Evolutionary conservation across 2,329 filamentous ascomycete genomes (phyloP).

Genomic region (Apiospora kogelbergensis): DNA sequence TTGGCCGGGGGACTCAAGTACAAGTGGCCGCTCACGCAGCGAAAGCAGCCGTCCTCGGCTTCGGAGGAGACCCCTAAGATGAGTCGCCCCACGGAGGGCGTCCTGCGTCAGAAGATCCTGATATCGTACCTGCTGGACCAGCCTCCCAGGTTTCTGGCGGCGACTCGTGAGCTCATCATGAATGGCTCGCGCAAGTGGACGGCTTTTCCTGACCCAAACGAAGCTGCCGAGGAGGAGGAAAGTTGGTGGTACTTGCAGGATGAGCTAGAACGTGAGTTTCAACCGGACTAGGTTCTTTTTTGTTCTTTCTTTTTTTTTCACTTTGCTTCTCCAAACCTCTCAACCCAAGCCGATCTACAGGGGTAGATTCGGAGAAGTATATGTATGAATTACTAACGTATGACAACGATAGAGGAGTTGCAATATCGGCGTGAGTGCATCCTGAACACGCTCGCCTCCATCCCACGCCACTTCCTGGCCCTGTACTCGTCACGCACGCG

Average conservation of each 20-base stretch:
- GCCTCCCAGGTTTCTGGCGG: conserved; percentile 57
- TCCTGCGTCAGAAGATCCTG: conserved; percentile 67
- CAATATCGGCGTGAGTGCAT: conserved; percentile 65
- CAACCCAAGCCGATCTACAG: not conserved
- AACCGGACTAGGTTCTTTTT: not conserved
- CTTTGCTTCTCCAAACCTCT: not conserved
- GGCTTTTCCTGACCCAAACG: conserved; percentile 35
- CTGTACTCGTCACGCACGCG: conserved; percentile 63
- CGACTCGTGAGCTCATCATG: conserved; percentile 65
- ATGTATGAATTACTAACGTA: conserved; percentile 12
- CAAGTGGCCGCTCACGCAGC: conserved; percentile 52
- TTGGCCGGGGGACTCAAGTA: conserved; percentile 42
- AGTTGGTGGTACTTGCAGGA: conserved; percentile 74
- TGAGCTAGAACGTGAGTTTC: conserved; percentile 60
- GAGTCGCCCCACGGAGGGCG: conserved; percentile 58
- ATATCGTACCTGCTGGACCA: conserved; percentile 66
- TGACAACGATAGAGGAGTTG: conserved; percentile 55
- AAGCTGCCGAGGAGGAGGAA: conserved; percentile 30
- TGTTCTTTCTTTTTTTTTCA: not conserved
- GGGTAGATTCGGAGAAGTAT: no score
- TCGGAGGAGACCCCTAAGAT: conserved; percentile 37
- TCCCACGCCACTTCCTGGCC: conserved; percentile 66
- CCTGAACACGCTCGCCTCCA: conserved; percentile 67
- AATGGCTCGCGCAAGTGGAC: conserved; percentile 63
- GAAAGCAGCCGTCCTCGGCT: conserved; percentile 32